Conservation (phyloP, 164 flowering plant species). For the Nymphaea thermarum region DNA sequence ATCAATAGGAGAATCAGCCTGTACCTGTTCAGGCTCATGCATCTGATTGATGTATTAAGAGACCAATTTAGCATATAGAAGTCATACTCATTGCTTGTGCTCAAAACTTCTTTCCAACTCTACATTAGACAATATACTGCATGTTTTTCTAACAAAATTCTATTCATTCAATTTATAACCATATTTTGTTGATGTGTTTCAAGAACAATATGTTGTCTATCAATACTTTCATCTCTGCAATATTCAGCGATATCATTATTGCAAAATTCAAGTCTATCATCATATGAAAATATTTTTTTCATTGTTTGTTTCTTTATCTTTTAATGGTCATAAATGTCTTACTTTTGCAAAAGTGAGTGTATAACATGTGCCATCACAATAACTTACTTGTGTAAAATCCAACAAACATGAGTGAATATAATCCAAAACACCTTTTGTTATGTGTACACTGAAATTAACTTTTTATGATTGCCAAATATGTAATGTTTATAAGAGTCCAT, state of each 20-base stretch:
- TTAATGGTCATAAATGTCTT: too few relatives aligned
- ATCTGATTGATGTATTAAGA: background rate
- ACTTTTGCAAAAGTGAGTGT: background rate
- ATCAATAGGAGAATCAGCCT: background rate
- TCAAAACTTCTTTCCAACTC: background rate
- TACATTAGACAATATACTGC: background rate
- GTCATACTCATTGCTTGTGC: background rate
- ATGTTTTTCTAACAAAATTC: background rate
- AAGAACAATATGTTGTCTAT: background rate
- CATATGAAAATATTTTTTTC: background rate
- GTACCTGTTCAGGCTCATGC: background rate
- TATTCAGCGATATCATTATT: background rate
- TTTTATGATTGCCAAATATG: too few relatives aligned
- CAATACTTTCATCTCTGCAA: background rate
- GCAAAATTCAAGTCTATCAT: background rate
- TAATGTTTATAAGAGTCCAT: too few relatives aligned
- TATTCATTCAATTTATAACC: background rate
- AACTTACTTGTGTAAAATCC: background rate
- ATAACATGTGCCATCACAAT: too few relatives aligned
- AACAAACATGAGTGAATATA: background rate
- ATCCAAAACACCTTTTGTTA: too few relatives aligned
- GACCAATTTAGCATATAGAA: constrained; percentile 1
- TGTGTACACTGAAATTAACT: too few relatives aligned
- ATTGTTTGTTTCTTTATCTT: too few relatives aligned
- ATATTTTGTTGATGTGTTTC: background rate